Conservation (phyloP, 805 yeast species). For the Candida ovalis region DNA sequence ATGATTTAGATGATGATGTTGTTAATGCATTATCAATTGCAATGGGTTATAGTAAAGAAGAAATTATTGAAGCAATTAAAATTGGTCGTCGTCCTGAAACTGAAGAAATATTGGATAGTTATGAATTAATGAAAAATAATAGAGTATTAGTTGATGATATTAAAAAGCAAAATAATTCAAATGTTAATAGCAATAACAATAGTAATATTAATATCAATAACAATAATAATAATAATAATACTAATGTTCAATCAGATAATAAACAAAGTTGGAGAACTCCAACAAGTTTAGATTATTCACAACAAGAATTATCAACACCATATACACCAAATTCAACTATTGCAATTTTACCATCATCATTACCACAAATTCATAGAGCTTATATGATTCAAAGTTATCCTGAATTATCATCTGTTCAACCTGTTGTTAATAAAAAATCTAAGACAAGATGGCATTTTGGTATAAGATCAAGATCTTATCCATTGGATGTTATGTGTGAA, state of each 20-base stretch:
- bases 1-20: constrained; percentile 67
- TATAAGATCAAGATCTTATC: constrained; percentile 91
- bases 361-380: constrained; percentile 93
- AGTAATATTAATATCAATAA: neutral
- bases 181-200: neutral
- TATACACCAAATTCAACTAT: constrained; percentile 73
- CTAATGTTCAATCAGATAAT: neutral
- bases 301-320: constrained; percentile 30
- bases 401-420: constrained; percentile 33
- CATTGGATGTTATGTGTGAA: constrained; percentile 98
- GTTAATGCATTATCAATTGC: constrained; percentile 71
- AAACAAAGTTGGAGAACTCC: constrained; percentile 30
- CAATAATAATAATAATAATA: neutral
- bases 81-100: constrained; percentile 40
- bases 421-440: constrained; percentile 69
- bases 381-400: constrained; percentile 59
- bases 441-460: constrained; percentile 99
- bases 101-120: constrained; percentile 84
- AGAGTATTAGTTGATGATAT: constrained; percentile 64
- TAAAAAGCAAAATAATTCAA: constrained; percentile 32
- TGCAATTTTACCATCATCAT: constrained; percentile 87
- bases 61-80: constrained; percentile 63
- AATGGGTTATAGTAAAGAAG: constrained; percentile 87
- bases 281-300: constrained; percentile 24
- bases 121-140: constrained; percentile 77